These are phyloP conservation scores for Agrocybe pediades DNA, from an alignment of 768 basidiomycete species.

Conservation along the genomic window DNA sequence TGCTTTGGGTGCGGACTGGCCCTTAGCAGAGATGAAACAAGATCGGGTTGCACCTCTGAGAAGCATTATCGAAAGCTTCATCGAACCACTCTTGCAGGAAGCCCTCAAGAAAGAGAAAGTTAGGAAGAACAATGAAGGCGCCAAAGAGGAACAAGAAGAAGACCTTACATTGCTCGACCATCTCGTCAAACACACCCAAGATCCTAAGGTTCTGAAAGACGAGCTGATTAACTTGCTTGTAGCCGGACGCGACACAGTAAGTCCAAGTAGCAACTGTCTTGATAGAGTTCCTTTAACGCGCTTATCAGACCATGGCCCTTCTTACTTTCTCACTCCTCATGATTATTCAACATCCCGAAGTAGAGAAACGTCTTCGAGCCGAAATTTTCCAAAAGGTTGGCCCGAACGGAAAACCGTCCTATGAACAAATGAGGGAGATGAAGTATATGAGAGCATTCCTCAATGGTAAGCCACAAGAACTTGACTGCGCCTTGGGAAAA, in stretches of 20 bases:
- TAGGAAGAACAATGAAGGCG: conserved; percentile 7
- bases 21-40: conserved; percentile 48
- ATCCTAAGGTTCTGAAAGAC: conserved; percentile 40
- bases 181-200: conserved; percentile 51
- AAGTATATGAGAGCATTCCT: conserved; percentile 37
- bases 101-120: background rate
- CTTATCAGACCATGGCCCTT: conserved; percentile 36
- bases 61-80: conserved; percentile 42
- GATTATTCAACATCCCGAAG: conserved; percentile 42
- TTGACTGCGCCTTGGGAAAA: too few relatives aligned
- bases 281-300: background rate
- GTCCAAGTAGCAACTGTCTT: conserved; percentile 5
- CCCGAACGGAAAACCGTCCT: conserved; percentile 34
- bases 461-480: conserved; percentile 30
- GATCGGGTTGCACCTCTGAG: conserved; percentile 42
- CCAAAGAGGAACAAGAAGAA: conserved; percentile 4
- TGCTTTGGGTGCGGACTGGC: conserved; percentile 43
- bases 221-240: conserved; percentile 27
- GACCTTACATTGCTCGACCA: conserved; percentile 49
- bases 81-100: conserved; percentile 43
- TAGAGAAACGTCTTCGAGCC: conserved; percentile 37
- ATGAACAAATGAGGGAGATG: conserved; percentile 49
- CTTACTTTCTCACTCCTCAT: conserved; percentile 46
- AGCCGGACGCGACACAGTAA: conserved; percentile 57
- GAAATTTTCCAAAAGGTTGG: conserved; percentile 46